These are phyloP conservation scores for Crotalaria pallida DNA, from an alignment of 306 rosid species.

Conservation along the genomic window DNA sequence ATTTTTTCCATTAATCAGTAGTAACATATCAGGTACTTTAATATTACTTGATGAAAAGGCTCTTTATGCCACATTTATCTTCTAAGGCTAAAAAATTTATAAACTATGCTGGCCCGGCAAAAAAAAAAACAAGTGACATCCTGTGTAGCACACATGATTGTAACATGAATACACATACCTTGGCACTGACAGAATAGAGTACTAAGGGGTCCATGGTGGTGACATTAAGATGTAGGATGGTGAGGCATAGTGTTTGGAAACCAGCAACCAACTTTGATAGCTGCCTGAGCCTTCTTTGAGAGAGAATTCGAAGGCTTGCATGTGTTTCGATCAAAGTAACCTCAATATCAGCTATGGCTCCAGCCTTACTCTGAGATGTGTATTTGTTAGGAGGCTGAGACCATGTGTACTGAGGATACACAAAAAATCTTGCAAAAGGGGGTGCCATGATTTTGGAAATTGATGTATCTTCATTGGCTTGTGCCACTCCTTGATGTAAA, in stretches of 20 bases:
- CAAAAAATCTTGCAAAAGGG: conserved; percentile 59
- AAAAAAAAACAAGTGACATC: background rate
- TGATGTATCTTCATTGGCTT: conserved; percentile 20
- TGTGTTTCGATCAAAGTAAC: conserved; percentile 88
- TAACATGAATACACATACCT: conserved; percentile 42
- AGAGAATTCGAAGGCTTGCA: conserved; percentile 73
- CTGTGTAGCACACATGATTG: background rate
- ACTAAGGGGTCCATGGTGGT: conserved; percentile 57
- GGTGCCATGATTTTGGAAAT: conserved; percentile 30
- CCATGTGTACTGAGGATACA: conserved; percentile 57
- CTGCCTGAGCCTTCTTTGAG: conserved; percentile 44
- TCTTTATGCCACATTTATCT: background rate
- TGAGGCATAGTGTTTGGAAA: conserved; percentile 57
- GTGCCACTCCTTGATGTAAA: conserved; percentile 27
- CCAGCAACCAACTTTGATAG: conserved; percentile 61
- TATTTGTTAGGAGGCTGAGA: conserved; percentile 57
- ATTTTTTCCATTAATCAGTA: background rate
- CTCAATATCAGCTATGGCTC: conserved; percentile 75
- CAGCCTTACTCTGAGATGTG: conserved; percentile 50
- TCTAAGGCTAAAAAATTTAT: background rate
- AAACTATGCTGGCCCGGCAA: background rate
- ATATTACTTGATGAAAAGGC: background rate
- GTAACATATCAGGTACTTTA: background rate
- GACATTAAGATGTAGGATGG: conserved; percentile 83
- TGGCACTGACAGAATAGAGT: conserved; percentile 76